Percentiles rank a stretch among this genome's conserved stretches.
phyloP scores from a whole-genome alignment of 257 asterid genomes.

The Nicotiana noctiflora region DNA sequence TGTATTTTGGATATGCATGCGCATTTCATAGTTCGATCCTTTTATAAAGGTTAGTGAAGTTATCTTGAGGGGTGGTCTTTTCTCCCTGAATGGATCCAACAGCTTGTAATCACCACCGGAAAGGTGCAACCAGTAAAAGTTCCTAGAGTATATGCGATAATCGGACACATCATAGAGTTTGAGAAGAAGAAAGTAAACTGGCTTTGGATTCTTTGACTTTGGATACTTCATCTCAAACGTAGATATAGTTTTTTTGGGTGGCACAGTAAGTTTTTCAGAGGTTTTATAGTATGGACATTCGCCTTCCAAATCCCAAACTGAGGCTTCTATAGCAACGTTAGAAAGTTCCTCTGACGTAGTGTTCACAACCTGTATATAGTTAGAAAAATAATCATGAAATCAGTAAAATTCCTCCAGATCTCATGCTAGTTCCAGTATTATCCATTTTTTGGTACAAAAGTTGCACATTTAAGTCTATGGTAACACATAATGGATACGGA shows the following conservation, averaged over 20 bases:
- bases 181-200: constrained; percentile 86
- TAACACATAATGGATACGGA: not conserved
- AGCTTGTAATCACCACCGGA: constrained; percentile 76
- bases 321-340: constrained; percentile 65
- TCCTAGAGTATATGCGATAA: constrained; percentile 58
- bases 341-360: constrained; percentile 52
- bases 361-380: constrained; percentile 50
- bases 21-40: constrained; percentile 59
- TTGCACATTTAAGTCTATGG: not conserved
- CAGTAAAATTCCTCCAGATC: not conserved
- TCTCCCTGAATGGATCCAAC: constrained; percentile 58
- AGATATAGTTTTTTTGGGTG: constrained; percentile 54
- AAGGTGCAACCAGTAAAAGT: constrained; percentile 90
- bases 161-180: constrained; percentile 60
- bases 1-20: constrained; percentile 55
- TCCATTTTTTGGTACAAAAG: not conserved
- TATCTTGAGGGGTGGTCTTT: constrained; percentile 44
- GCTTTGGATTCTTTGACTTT: constrained; percentile 55
- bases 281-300: constrained; percentile 54
- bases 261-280: constrained; percentile 53
- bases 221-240: constrained; percentile 70
- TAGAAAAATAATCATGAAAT: not conserved
- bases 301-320: constrained; percentile 81
- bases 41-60: constrained; percentile 46
- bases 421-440: not conserved